Percentiles rank a stretch among this genome's conserved stretches.
These are phyloP conservation scores for Carallia brachiata DNA, from an alignment of 345 rosid genomes.

Conservation along the genomic window DNA sequence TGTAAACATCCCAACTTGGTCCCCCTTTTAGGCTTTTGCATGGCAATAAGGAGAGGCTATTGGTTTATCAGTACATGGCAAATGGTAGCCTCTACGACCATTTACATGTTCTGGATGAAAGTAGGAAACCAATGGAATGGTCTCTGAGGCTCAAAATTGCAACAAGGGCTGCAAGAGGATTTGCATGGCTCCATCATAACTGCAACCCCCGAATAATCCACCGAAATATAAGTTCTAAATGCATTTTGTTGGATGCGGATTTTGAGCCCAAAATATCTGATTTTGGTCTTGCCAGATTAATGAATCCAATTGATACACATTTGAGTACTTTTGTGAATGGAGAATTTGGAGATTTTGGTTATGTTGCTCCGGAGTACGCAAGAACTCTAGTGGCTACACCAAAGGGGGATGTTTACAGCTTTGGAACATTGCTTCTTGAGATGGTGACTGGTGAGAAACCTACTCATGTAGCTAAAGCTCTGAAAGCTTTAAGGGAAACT, in stretches of 20 bases:
- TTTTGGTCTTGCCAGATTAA: conserved; percentile 30
- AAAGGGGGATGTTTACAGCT: conserved; percentile 31
- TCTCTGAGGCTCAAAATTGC: conserved; percentile 25
- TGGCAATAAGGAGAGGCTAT: conserved; percentile 19
- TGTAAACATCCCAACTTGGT: conserved; percentile 26
- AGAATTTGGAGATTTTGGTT: conserved; percentile 24
- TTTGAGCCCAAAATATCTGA: conserved; percentile 30
- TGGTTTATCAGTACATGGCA: conserved; percentile 26
- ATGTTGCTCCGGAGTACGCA: conserved; percentile 12
- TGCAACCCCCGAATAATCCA: conserved; percentile 24
- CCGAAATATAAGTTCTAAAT: conserved; percentile 31
- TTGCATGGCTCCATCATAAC: conserved; percentile 40
- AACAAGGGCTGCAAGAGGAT: conserved; percentile 28
- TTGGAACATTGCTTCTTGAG: conserved; percentile 32
- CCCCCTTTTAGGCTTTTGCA: conserved; percentile 29
- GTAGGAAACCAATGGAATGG: conserved; percentile 24
- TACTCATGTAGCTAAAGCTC: conserved; percentile 4
- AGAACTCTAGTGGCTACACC: conserved; percentile 22
- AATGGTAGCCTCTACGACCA: conserved; percentile 26
- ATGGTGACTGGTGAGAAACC: conserved; percentile 27
- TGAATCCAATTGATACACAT: conserved; percentile 15
- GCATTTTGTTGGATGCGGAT: conserved; percentile 20
- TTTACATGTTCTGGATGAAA: conserved; percentile 15
- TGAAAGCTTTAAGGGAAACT: conserved; percentile 11
- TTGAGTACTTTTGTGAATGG: conserved; percentile 22